A percentile compares a stretch with the other conserved stretches of the same genome.
Evolutionary conservation across 306 rosid genomes (phyloP).

Genomic region (Sphenostylis stenocarpa): DNA sequence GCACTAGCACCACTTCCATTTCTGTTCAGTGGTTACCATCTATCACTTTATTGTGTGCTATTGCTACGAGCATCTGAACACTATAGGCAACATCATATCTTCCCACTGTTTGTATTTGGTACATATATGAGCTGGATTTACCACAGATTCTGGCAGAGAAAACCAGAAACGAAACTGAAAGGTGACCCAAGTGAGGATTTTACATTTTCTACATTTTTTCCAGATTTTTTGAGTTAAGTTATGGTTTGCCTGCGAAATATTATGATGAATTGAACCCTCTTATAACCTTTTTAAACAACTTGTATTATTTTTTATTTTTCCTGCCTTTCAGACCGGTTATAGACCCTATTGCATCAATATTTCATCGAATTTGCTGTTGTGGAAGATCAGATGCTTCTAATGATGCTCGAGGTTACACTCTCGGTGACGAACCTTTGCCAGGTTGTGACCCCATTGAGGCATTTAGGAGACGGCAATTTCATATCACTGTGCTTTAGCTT

Average conservation of each 20-base stretch:
- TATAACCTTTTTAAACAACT: slow-evolving; percentile 4
- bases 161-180: slow-evolving; percentile 77
- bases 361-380: slow-evolving; percentile 86
- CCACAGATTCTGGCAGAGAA: slow-evolving; percentile 96
- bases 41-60: slow-evolving; percentile 52
- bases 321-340: slow-evolving; percentile 68
- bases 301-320: background rate
- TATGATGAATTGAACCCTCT: slow-evolving; percentile 4
- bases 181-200: slow-evolving; percentile 97
- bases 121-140: slow-evolving; percentile 93
- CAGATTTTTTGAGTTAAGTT: slow-evolving; percentile 71
- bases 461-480: slow-evolving; percentile 75
- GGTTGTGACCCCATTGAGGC: slow-evolving; percentile 97
- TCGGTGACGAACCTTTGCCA: slow-evolving; percentile 67
- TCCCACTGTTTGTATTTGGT: slow-evolving; percentile 83
- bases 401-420: slow-evolving; percentile 46
- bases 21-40: slow-evolving; percentile 86
- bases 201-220: slow-evolving; percentile 91
- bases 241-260: background rate
- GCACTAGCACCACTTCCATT: slow-evolving; percentile 25
- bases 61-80: slow-evolving; percentile 67
- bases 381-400: slow-evolving; percentile 69
- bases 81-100: slow-evolving; percentile 70
- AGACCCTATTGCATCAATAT: slow-evolving; percentile 81
- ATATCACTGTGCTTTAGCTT: background rate